Evolutionary conservation across 345 rosid species (phyloP).

Genomic region (Populus alba): DNA sequence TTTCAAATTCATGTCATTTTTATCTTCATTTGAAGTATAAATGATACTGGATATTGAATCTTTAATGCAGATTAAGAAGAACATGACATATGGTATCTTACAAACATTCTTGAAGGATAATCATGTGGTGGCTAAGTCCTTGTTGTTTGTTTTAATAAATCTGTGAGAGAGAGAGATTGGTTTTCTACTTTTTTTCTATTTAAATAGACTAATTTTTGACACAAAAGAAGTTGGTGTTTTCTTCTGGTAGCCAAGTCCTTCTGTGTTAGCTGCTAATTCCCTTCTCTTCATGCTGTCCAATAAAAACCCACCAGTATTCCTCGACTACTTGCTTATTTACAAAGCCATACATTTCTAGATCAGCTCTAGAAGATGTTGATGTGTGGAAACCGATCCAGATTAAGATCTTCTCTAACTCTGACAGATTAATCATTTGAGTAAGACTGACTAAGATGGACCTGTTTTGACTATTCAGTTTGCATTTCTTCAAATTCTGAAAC

Average conservation of each 20-base stretch:
- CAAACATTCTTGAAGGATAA: not conserved
- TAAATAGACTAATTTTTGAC: not conserved
- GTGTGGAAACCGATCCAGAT: not conserved
- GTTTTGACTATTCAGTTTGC: not conserved
- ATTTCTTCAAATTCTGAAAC: no score
- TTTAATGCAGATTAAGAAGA: constrained; percentile 11
- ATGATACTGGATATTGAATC: not conserved
- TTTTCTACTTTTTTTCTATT: not conserved
- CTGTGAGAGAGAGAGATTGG: not conserved
- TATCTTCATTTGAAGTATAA: not conserved
- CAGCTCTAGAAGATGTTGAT: not conserved
- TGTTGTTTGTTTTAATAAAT: not conserved
- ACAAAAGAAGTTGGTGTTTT: constrained; percentile 2
- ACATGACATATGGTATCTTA: not conserved
- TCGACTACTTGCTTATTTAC: not conserved
- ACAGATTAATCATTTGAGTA: no score
- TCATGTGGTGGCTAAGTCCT: not conserved
- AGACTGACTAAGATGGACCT: not conserved
- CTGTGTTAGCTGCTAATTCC: no score
- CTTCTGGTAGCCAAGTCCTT: not conserved
- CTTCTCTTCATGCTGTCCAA: no score
- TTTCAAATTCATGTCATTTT: not conserved
- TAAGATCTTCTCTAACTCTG: not conserved
- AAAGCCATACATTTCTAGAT: not conserved
- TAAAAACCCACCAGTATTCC: no score